Conservation (phyloP, 306 rosid species). For the Trifolium pratense region DNA sequence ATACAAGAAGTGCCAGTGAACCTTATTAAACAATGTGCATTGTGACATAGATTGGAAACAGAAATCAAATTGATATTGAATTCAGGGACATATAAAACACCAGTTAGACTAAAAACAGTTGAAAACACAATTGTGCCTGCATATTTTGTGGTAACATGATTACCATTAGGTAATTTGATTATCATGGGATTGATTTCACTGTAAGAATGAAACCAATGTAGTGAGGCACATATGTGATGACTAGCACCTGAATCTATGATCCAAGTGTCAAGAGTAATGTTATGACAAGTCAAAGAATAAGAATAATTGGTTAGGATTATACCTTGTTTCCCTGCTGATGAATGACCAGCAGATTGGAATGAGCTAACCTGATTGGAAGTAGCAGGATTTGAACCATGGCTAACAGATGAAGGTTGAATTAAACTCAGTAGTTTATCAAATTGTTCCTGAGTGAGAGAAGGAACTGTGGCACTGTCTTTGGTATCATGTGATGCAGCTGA, state of each 20-base stretch:
- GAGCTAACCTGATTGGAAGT: background rate
- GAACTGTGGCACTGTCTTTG: no score
- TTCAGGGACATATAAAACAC: background rate
- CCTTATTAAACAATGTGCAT: background rate
- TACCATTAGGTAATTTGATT: background rate
- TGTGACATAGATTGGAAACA: background rate
- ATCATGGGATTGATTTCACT: background rate
- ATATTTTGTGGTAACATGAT: background rate
- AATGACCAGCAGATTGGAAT: background rate
- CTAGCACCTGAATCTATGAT: background rate
- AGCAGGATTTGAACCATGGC: no score
- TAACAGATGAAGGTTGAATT: no score
- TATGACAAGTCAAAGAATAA: background rate
- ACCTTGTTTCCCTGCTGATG: background rate
- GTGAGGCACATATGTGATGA: background rate
- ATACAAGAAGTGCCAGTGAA: background rate
- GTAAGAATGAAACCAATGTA: background rate
- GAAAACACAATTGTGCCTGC: background rate
- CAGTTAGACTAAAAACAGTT: background rate
- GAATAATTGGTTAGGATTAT: background rate
- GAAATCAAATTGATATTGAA: background rate
- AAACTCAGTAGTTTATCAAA: no score
- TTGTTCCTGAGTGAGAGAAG: no score
- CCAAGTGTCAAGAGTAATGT: background rate
- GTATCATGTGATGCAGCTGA: no score